Evolutionary conservation across 305 asterid genomes (phyloP).

Genomic region (Rubia tinctorum): DNA sequence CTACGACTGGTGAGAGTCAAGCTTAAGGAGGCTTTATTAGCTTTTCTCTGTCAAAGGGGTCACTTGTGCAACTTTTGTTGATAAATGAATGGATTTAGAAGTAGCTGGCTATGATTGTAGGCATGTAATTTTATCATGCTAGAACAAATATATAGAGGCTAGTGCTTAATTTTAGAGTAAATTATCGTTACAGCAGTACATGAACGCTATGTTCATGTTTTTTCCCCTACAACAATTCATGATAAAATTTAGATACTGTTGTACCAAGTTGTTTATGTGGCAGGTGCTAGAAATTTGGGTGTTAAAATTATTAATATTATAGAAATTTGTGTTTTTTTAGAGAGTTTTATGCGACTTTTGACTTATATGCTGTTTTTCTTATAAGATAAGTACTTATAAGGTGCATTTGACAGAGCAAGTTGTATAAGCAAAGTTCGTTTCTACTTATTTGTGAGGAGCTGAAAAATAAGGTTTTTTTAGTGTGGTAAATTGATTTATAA

Average conservation of each 20-base stretch:
- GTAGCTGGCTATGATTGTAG: neutral
- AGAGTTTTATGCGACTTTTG: too few relatives aligned
- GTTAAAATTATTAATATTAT: too few relatives aligned
- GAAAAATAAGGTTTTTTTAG: too few relatives aligned
- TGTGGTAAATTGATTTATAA: too few relatives aligned
- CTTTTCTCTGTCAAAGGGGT: neutral
- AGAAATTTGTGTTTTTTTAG: too few relatives aligned
- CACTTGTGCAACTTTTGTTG: neutral
- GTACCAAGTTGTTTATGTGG: too few relatives aligned
- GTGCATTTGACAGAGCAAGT: too few relatives aligned
- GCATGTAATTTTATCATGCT: neutral
- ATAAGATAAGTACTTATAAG: too few relatives aligned
- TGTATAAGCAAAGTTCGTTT: too few relatives aligned
- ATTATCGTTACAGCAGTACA: neutral
- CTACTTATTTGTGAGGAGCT: too few relatives aligned
- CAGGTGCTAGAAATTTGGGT: too few relatives aligned
- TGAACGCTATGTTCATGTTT: neutral
- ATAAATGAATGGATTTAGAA: neutral
- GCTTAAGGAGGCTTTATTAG: neutral
- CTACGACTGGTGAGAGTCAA: conserved; percentile 32
- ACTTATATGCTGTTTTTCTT: too few relatives aligned
- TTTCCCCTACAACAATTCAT: neutral
- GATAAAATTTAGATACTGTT: neutral
- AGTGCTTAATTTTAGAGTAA: neutral
- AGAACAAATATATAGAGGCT: neutral